phyloP scores from a whole-genome alignment of 139 green algal species.

The Axilococcus clingmanii region DNA sequence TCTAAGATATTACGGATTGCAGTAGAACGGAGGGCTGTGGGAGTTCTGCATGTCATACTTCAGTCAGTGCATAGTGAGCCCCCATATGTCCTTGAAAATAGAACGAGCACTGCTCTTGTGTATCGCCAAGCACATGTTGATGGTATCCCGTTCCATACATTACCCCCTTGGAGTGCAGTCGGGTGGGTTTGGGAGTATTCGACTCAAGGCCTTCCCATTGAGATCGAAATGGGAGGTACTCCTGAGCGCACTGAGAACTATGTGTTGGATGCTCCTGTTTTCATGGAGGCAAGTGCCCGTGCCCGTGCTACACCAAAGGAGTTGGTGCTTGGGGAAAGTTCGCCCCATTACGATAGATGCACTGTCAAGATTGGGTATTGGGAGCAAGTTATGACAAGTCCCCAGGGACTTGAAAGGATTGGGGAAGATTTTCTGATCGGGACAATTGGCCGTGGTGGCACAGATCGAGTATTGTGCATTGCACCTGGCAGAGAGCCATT shows the following conservation, averaged over 20 bases:
- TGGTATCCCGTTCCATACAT: constrained; percentile 29
- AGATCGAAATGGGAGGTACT: constrained; percentile 33
- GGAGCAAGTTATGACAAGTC: constrained; percentile 27
- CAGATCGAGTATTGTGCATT: constrained; percentile 41
- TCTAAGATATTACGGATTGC: constrained; percentile 20
- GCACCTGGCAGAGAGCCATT: constrained; percentile 20
- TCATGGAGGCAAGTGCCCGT: too few species aligned
- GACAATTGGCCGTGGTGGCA: constrained; percentile 34
- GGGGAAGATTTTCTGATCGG: constrained; percentile 22
- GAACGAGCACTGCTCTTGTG: constrained; percentile 27
- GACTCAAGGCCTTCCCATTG: constrained; percentile 21
- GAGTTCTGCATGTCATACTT: constrained; percentile 40
- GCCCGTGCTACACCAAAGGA: too few species aligned
- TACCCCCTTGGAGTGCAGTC: constrained; percentile 33
- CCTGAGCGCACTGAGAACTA: constrained; percentile 1
- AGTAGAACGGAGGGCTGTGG: constrained; percentile 24
- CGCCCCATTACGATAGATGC: too few species aligned
- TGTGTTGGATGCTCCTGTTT: constrained; percentile 16
- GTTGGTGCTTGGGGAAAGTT: too few species aligned
- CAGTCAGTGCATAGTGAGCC: constrained; percentile 34
- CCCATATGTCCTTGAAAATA: constrained; percentile 56
- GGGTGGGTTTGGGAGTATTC: constrained; percentile 25
- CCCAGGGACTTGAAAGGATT: constrained; percentile 29
- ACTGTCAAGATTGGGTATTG: constrained; percentile 19
- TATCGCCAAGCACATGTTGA: constrained; percentile 36